Evolutionary conservation across 257 asterid genomes (phyloP).

Genomic region (Vinca minor): DNA sequence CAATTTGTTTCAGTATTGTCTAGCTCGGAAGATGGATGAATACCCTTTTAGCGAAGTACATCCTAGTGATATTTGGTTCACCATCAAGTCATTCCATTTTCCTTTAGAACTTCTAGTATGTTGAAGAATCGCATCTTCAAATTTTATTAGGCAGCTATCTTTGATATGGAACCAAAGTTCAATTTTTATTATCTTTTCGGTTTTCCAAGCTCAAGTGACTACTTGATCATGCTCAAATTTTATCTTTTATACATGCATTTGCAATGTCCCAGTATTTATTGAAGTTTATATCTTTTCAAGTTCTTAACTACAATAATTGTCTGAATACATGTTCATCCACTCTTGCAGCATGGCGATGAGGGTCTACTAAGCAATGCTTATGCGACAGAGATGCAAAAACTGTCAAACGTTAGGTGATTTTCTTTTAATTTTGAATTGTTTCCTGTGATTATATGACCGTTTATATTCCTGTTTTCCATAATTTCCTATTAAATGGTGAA

Average conservation of each 20-base stretch:
- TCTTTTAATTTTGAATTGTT: not conserved
- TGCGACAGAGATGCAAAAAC: slow-evolving; percentile 68
- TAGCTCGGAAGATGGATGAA: not conserved
- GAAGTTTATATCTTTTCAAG: not conserved
- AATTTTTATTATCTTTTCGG: not conserved
- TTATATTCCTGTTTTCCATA: not conserved
- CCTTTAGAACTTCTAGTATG: not conserved
- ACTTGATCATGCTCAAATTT: slow-evolving; percentile 1
- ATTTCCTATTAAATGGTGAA: not conserved
- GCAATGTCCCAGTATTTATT: not conserved
- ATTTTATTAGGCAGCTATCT: not conserved
- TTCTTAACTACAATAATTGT: slow-evolving; percentile 11
- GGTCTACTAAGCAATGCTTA: slow-evolving; percentile 62
- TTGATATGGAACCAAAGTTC: not conserved
- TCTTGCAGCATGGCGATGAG: slow-evolving; percentile 87
- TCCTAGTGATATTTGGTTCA: not conserved
- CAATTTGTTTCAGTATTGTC: not conserved
- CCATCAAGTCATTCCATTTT: not conserved
- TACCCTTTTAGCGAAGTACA: not conserved
- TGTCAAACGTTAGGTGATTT: slow-evolving; percentile 63
- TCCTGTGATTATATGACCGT: not conserved
- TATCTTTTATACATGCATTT: not conserved
- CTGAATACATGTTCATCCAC: slow-evolving; percentile 15
- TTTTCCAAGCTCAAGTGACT: slow-evolving; percentile 7
- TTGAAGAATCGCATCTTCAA: not conserved